Base-by-base conservation (phyloP, 257 asterid species). In the Przewalskia tangutica region DNA sequence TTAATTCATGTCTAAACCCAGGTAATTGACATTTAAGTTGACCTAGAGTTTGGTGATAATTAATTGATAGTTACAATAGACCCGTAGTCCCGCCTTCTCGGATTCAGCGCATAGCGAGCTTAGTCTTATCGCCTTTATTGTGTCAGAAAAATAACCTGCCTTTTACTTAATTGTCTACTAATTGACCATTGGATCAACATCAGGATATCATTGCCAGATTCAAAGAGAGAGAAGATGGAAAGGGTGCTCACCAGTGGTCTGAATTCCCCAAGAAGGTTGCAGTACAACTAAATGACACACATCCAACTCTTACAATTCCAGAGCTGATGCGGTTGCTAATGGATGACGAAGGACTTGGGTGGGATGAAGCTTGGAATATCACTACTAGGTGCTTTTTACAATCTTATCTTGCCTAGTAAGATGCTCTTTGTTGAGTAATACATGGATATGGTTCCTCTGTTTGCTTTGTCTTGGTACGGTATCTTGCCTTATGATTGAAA, bases 341-440 rank as follows among this genome's bases (percentile, higher is more conserved):
- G 98, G 99, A 96, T 84, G 89, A 87, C 46, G 97, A 96, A 89
- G 93, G 93, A 85, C 93, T 94, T 67, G 98, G 99, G 80, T 96
- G 99, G 99, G 99, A 94, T 85, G 98, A 96, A 84, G 95, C 99
- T 55, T 96, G 99, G 99, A 92, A 88, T 84, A 89, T 96, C 81
- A 94, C 97, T 82, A 87, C 89, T 63, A 96, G 97, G 99, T 95
- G 76, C 84, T 85, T 77, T 82, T 81, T 82, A 55, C 81, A 65
- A 38, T 64, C 58, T 85, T 62, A 53, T 76, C 65, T 86, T 81
- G 79, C 46, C 46, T 75, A 50, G 62, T 50, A 23, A 27, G 80
- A 34, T 75, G 80, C 46, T 75, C 80, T 23, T 55, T 50, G 44
- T 13, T 75, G 62, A 50, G 46, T 75, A 48, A 73, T 48, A 75